Base-by-base conservation (phyloP, 1,139 yeast species). In the Pichia sp. region DNA sequence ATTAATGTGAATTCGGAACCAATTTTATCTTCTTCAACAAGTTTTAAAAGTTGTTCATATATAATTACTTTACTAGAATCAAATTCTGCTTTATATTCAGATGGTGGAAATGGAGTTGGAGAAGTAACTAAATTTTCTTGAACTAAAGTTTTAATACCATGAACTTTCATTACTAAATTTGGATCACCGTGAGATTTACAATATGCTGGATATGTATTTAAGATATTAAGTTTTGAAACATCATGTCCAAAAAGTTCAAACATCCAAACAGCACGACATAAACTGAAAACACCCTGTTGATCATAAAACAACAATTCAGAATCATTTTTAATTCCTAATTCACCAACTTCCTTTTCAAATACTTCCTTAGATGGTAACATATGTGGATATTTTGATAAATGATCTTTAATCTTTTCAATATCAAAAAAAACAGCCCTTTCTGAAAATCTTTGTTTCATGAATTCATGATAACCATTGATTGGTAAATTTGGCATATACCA, bases 261-360 rank as follows among this genome's bases (percentile, higher is more conserved):
- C 59, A 89, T 87, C 96, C 96, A 92, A 0, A 90, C 90, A 31
- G 86, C 94, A 55, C 98, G 73, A 34, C 97, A 96, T 5, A 90
- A 79, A 39, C 95, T 83, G 66, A 90, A 88, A 54, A 86, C 80
- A 1, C 96, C 96, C 40, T 76, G 75, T 55, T 81, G 80, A 65
- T 92, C 98, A 64, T 92, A 92, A 8, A 92, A 80, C n/a, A 92
- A 83, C 46, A 92, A 63, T 25, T 72, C 68, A 55, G 89, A 94
- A 39, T 70, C 66, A 44, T 66, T 67, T 32, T 58, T 58, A 39
- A 78, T 62, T 2, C 80, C 80, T 53, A 78, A 66, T 26, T 73
- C 61, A 33, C 76, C 65, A 64, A 86, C 73, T 1, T 76, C 73
- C 4, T 60, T 46, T 48, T 76, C 76, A 66, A 88, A 90, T 4